Evolutionary conservation across 768 basidiomycete species (phyloP), one percentile per base, ranked within the genome.

Genomic region (Xerocomellus dryophilus): DNA sequence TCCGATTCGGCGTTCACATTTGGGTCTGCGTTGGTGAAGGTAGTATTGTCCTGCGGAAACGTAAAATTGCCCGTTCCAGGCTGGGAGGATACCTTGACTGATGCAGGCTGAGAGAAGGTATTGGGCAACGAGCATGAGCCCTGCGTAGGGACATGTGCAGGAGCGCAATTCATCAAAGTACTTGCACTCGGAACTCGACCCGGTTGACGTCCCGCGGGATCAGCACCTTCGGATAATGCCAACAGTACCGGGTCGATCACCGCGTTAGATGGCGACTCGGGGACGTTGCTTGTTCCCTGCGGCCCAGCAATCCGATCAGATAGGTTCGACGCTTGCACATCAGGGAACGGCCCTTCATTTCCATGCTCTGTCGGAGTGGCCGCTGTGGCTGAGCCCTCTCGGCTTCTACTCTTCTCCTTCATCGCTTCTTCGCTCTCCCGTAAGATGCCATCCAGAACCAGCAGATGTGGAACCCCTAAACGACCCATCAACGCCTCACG

Each of bases 401-500:
- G 56, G 9, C 61, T 57, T 25, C 43, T 42, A n/a, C 55, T 44
- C 46, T 20, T 34, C 17, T 43, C 42, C 27, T 18, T 35, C 39
- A 20, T 54, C 39, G 52, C 59, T 39, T 71, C 68, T 27, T 66
- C 72, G 3, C 51, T 61, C 3, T 69, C 70, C 25, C 70, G 61
- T 27, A 77, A 41, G 6, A 79, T 62, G 17, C 56, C 50, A 34
- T 79, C 74, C 38, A 80, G 54, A 12, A 66, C 72, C 36, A 59
- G 41, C 3, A 80, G 56, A 42, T 71, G 71, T 0, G 59, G 47
- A 1, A 47, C 47, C 21, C 68, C 71, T 36, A 80, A 51, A n/a
- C 43, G 46, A 25, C 45, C 49, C 49, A 74, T 61, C 51, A 65
- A 39, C 39, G 66, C 71, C 43, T 73, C 71, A 1, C 58, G 61